Evolutionary conservation across 2,329 filamentous ascomycete species (phyloP), one percentile per base, ranked within the genome.

Genomic region (Lecanicillium sp.): DNA sequence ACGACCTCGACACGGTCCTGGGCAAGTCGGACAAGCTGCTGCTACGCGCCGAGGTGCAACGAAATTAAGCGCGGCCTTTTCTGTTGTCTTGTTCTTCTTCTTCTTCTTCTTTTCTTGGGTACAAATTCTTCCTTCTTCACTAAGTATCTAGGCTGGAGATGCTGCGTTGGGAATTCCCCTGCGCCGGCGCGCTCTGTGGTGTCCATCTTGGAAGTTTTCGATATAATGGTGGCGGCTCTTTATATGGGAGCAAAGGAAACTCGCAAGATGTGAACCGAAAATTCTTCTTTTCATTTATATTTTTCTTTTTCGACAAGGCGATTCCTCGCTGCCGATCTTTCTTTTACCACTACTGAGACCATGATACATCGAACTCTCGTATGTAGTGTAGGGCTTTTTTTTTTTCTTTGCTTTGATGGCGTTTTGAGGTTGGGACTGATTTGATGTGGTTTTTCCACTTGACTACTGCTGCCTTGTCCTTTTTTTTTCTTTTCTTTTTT

Each of bases 1-100:
- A 85, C 53, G 90, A 96, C 63, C 70, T 97, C 44, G 84, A 90
- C 54, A 76, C 79, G 55, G 91, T 91, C 3, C 72, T 96, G 54
- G 79, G 86, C 58, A 75, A 89, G 58, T 95, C 95, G 66, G 84
- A 90, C 55, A 96, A 96, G 70, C 73, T 97, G 54, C 81, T 90
- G 46, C 72, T 96, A 21, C 87, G 82, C 55, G 84, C 87, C 26
- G 79, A 83, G 55, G 68, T 51, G 49, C 51, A 44, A 23, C 45
- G 45, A 23, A 15, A 33, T 44, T 49, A 30, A 21, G 21, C 29
- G 27, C 36, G n/a, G 26, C 26, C 19, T 41, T 37, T 37, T 44
- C 30, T 37, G 14, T 30, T 24, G n/a, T n/a, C n/a, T n/a, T n/a
- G n/a, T n/a, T n/a, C n/a, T n/a, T n/a, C n/a, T n/a, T n/a, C n/a